A percentile compares a stretch with the other conserved stretches of the same genome.
phyloP scores from a whole-genome alignment of 306 rosid genomes.

The Coriaria nepalensis region DNA sequence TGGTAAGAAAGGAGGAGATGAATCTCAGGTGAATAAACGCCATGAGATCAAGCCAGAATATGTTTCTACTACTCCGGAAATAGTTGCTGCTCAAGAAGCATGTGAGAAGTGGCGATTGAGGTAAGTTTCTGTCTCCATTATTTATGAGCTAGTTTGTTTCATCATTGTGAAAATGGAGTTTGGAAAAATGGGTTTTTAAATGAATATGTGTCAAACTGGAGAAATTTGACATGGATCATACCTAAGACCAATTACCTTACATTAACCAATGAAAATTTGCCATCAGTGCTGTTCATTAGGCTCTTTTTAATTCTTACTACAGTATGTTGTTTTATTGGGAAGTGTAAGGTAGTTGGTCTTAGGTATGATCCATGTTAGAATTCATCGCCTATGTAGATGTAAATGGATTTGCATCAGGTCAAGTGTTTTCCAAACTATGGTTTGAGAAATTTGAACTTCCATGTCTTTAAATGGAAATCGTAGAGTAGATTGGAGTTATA shows the following conservation, averaged over 20 bases:
- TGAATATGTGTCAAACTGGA: too few species aligned
- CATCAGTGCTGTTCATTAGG: too few species aligned
- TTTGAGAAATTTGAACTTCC: not conserved
- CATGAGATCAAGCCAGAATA: slow-evolving; percentile 33
- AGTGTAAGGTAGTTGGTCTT: too few species aligned
- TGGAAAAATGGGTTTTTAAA: not conserved
- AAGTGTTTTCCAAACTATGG: too few species aligned
- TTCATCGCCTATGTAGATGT: too few species aligned
- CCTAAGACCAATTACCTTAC: too few species aligned
- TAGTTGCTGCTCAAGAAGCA: slow-evolving; percentile 57
- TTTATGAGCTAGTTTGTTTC: not conserved
- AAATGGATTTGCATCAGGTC: too few species aligned
- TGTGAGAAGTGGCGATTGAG: slow-evolving; percentile 93
- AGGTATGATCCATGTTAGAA: too few species aligned
- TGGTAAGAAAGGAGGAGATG: slow-evolving; percentile 30
- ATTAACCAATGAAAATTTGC: too few species aligned
- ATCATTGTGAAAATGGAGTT: slow-evolving; percentile 1
- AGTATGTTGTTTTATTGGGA: too few species aligned
- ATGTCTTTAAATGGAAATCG: not conserved
- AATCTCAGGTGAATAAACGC: slow-evolving; percentile 25
- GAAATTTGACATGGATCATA: too few species aligned
- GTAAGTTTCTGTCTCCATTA: slow-evolving; percentile 30
- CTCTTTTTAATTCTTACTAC: too few species aligned
- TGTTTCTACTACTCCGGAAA: slow-evolving; percentile 31
- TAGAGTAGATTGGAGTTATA: slow-evolving; percentile 3